phyloP scores from a whole-genome alignment of 106 monocot species.

The Platanthera guangdongensis region DNA sequence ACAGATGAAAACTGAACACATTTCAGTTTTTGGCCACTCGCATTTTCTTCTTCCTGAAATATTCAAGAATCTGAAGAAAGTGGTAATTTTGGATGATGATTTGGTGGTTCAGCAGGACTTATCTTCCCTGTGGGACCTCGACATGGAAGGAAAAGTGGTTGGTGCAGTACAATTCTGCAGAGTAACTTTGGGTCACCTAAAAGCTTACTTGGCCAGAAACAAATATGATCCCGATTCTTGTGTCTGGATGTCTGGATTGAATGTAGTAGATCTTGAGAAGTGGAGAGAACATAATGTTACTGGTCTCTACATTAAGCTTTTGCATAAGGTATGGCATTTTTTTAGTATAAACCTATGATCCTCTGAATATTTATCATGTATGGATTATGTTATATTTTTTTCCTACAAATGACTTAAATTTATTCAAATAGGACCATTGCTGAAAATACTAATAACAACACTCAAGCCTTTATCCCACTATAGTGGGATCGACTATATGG shows the following conservation, averaged over 20 bases:
- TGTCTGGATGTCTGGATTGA: conserved; percentile 82
- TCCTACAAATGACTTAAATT: too few relatives aligned
- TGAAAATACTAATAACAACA: too few relatives aligned
- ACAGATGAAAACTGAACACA: conserved; percentile 44
- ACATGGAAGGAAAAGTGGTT: conserved; percentile 72
- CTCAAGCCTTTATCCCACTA: too few relatives aligned
- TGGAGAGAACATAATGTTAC: conserved; percentile 68
- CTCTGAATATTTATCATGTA: too few relatives aligned
- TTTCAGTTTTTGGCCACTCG: conserved; percentile 72
- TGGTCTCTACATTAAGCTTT: conserved; percentile 27
- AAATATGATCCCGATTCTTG: conserved; percentile 42
- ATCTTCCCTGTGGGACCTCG: conserved; percentile 68
- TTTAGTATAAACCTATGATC: too few relatives aligned
- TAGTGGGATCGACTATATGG: too few relatives aligned
- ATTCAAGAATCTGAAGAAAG: conserved; percentile 54
- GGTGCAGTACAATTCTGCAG: conserved; percentile 67
- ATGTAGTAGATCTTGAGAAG: conserved; percentile 70
- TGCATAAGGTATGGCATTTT: conserved; percentile 39
- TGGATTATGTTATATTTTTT: too few relatives aligned
- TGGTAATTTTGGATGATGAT: conserved; percentile 90
- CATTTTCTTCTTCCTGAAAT: conserved; percentile 84
- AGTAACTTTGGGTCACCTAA: conserved; percentile 63
- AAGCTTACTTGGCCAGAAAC: conserved; percentile 29
- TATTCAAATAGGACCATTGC: too few relatives aligned
- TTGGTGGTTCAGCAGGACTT: conserved; percentile 68